Conservation (phyloP, 2,329 filamentous ascomycete species). For the Ophiostoma novo-ulmi region DNA sequence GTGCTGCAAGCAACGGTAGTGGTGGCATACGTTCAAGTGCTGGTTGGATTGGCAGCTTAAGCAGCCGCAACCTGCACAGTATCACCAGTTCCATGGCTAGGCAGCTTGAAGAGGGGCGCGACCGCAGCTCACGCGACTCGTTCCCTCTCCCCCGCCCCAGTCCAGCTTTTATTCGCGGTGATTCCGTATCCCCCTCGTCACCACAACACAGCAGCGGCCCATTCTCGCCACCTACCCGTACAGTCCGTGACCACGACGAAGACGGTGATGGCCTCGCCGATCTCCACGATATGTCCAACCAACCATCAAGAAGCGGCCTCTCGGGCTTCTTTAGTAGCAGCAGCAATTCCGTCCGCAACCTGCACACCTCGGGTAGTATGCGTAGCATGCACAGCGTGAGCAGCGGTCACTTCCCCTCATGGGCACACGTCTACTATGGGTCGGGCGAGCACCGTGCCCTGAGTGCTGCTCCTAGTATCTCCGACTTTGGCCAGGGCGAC, state of each 20-base stretch:
- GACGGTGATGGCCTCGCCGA: slow-evolving; percentile 60
- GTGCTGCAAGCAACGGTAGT: not conserved
- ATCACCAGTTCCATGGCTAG: slow-evolving; percentile 51
- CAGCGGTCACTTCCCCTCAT: slow-evolving; percentile 44
- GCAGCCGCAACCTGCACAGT: slow-evolving; percentile 53
- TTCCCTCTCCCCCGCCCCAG: slow-evolving; percentile 37
- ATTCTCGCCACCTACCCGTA: slow-evolving; percentile 53
- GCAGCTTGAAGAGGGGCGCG: slow-evolving; percentile 38
- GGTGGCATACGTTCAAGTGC: slow-evolving; percentile 41
- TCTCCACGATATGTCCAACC: slow-evolving; percentile 48
- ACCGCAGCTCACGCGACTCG: slow-evolving; percentile 31
- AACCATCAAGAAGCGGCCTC: slow-evolving; percentile 52
- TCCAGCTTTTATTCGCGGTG: slow-evolving; percentile 38
- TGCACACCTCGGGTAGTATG: slow-evolving; percentile 46
- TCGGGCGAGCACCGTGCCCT: slow-evolving; percentile 56
- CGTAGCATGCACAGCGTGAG: slow-evolving; percentile 41
- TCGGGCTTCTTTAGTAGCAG: slow-evolving; percentile 46
- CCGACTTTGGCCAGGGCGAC: slow-evolving; percentile 28
- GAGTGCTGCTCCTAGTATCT: slow-evolving; percentile 43
- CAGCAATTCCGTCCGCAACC: slow-evolving; percentile 42
- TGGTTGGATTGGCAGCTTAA: slow-evolving; percentile 43
- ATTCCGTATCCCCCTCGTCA: slow-evolving; percentile 30
- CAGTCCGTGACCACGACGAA: slow-evolving; percentile 57
- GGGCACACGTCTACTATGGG: slow-evolving; percentile 66
- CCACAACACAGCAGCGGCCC: slow-evolving; percentile 47